These are phyloP conservation scores for Ophiosphaerella herpotricha DNA, from an alignment of 2,329 filamentous ascomycete genomes.

Conservation along the genomic window DNA sequence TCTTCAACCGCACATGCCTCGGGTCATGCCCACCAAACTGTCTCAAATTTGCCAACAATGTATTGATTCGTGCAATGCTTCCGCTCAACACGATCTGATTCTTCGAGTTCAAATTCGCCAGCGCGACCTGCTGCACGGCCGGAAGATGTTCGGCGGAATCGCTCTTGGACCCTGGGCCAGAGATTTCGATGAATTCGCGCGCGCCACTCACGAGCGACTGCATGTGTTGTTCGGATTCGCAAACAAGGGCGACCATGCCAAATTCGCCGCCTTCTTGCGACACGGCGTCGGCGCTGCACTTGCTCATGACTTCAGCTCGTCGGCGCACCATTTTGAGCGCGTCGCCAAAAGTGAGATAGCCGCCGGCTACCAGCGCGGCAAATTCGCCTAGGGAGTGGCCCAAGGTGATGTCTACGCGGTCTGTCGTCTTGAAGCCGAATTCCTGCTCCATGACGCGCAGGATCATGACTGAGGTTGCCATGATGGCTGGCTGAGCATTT, in stretches of 20 bases:
- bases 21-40: slow-evolving; percentile 93
- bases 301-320: slow-evolving; percentile 82
- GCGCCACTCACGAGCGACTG: slow-evolving; percentile 71
- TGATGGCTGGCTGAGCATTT: slow-evolving; percentile 93
- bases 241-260: slow-evolving; percentile 92
- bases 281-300: slow-evolving; percentile 70
- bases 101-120: slow-evolving; percentile 93
- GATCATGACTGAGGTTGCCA: slow-evolving; percentile 91
- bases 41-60: slow-evolving; percentile 79
- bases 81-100: slow-evolving; percentile 96
- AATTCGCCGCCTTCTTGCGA: slow-evolving; percentile 77
- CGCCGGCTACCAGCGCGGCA: slow-evolving; percentile 82
- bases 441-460: slow-evolving; percentile 84
- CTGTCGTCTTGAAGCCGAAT: slow-evolving; percentile 73
- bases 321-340: slow-evolving; percentile 76
- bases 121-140: slow-evolving; percentile 82
- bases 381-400: slow-evolving; percentile 95
- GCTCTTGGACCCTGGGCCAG: slow-evolving; percentile 66
- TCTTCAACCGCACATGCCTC: slow-evolving; percentile 81
- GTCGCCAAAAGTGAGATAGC: slow-evolving; percentile 77
- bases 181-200: slow-evolving; percentile 75
- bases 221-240: slow-evolving; percentile 75
- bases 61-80: slow-evolving; percentile 79
- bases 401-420: slow-evolving; percentile 78
- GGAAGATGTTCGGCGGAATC: slow-evolving; percentile 71